These are phyloP conservation scores for Cercophora newfieldiana DNA, from an alignment of 495 filamentous ascomycete species.

Conservation along the genomic window DNA sequence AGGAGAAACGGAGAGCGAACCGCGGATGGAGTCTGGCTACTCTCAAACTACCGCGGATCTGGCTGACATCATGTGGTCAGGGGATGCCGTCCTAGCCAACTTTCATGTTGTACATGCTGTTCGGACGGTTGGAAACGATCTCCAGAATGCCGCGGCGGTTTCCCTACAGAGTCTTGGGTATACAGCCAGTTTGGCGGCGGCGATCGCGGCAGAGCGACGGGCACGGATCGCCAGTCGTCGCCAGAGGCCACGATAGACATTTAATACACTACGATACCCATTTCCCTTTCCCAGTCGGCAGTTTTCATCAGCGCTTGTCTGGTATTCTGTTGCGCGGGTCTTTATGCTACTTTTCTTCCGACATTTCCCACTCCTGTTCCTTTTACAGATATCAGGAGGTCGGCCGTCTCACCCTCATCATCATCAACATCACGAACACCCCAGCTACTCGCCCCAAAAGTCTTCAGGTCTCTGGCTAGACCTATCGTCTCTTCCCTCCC, in stretches of 20 bases:
- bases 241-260: constrained; percentile 20
- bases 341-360: constrained; percentile 84
- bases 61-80: constrained; percentile 62
- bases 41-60: constrained; percentile 46
- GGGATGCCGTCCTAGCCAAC: constrained; percentile 67
- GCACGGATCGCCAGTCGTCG: constrained; percentile 32
- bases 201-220: constrained; percentile 46
- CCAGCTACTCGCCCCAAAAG: constrained; percentile 84
- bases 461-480: constrained; percentile 77
- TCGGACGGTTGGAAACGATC: constrained; percentile 60
- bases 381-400: constrained; percentile 87
- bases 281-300: not conserved
- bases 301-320: not conserved
- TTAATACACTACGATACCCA: constrained; percentile 2
- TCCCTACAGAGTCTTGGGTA: constrained; percentile 53
- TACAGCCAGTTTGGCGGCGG: constrained; percentile 47
- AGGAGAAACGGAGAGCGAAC: constrained; percentile 35
- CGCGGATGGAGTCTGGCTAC: constrained; percentile 49
- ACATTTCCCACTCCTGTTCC: constrained; percentile 95
- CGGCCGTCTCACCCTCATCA: constrained; percentile 63
- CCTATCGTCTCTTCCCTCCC: constrained; percentile 76
- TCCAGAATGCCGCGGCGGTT: constrained; percentile 51
- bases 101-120: constrained; percentile 69
- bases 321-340: constrained; percentile 24
- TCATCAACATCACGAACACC: constrained; percentile 70